Conservation (phyloP, 257 asterid species). For the Verbascum thapsus region DNA sequence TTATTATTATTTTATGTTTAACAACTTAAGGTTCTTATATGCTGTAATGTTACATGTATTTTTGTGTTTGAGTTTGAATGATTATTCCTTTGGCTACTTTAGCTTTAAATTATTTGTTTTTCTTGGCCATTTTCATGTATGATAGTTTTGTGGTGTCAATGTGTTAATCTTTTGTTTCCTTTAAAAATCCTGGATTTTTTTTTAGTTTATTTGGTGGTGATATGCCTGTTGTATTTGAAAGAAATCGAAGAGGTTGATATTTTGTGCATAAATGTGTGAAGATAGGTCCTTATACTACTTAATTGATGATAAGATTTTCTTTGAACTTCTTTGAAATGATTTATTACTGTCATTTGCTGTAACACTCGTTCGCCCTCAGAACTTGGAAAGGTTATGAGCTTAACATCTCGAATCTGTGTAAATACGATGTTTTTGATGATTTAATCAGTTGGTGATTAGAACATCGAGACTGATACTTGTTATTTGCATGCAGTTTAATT, state of each 20-base stretch:
- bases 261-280: slow-evolving; percentile 12
- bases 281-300: slow-evolving; percentile 3
- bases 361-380: not conserved
- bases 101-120: not conserved
- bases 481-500: not conserved
- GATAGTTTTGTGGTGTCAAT: too few species aligned
- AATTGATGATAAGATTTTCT: slow-evolving; percentile 12
- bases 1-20: too few species aligned
- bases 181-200: too few species aligned
- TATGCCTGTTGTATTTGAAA: not conserved
- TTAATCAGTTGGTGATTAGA: not conserved
- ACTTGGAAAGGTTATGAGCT: not conserved
- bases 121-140: too few species aligned
- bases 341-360: slow-evolving; percentile 8
- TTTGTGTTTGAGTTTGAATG: slow-evolving; percentile 10
- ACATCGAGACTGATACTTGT: not conserved
- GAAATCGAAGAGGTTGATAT: not conserved
- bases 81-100: too few species aligned
- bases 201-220: not conserved
- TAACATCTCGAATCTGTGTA: not conserved
- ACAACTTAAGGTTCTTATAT: slow-evolving; percentile 9
- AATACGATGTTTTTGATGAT: not conserved
- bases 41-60: slow-evolving; percentile 17
- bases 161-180: too few species aligned
- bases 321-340: slow-evolving; percentile 26